A percentile compares a stretch with the other conserved stretches of the same genome.
Evolutionary conservation across 2,329 filamentous ascomycete genomes (phyloP).

Genomic region (Colletotrichum sublineola): DNA sequence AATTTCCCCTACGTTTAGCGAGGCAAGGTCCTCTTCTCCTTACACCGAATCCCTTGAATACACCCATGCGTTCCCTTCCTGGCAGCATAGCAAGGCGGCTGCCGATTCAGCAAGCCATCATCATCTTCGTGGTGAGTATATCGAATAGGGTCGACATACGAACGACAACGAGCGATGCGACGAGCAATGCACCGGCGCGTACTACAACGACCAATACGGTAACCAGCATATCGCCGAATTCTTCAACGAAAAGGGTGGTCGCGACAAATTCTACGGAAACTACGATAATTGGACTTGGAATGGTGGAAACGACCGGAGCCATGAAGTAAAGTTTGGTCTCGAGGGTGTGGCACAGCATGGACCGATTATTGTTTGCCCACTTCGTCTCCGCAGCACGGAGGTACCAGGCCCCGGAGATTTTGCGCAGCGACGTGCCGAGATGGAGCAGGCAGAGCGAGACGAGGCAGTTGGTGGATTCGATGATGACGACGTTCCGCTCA

Average conservation of each 20-base stretch:
- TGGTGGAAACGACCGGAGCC: constrained; percentile 13
- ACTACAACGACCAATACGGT: constrained; percentile 46
- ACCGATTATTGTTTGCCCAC: constrained; percentile 26
- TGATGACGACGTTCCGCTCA: constrained; percentile 51
- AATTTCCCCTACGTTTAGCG: constrained; percentile 50
- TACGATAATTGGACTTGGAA: constrained; percentile 37
- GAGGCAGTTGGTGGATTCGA: constrained; percentile 36
- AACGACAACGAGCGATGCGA: constrained; percentile 43
- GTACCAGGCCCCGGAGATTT: constrained; percentile 21
- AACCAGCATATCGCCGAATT: not conserved
- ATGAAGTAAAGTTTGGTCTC: constrained; percentile 28
- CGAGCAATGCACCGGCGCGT: constrained; percentile 45
- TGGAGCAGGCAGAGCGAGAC: constrained; percentile 43
- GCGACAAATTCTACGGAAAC: constrained; percentile 37
- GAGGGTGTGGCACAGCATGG: constrained; percentile 30
- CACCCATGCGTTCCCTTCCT: constrained; percentile 47
- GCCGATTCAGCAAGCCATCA: constrained; percentile 48
- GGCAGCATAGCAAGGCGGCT: constrained; percentile 52
- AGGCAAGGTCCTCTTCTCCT: constrained; percentile 58
- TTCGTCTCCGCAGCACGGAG: constrained; percentile 20
- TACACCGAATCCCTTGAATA: constrained; percentile 56
- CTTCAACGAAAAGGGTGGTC: not conserved
- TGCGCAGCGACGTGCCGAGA: constrained; percentile 28
- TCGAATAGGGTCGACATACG: constrained; percentile 45
- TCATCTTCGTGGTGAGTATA: constrained; percentile 65